Conservation (phyloP, 1,139 yeast genomes). For the Geotrichum phurueaensis region DNA sequence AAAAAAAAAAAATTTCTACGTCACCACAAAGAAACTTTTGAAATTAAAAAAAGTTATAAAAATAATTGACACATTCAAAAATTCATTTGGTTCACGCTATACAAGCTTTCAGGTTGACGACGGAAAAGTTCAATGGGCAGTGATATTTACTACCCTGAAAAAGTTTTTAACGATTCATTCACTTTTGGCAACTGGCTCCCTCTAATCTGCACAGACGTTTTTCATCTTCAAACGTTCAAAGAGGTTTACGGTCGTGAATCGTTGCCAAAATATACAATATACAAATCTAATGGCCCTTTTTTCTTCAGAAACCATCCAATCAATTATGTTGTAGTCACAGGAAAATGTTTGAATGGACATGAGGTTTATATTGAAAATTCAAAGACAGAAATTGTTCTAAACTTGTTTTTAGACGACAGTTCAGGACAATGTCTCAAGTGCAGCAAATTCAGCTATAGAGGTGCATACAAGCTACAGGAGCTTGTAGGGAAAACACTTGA, state of each 20-base stretch:
- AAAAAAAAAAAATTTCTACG: background rate
- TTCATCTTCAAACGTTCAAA: constrained; percentile 15
- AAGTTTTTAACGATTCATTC: constrained; percentile 17
- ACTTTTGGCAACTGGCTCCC: constrained; percentile 27
- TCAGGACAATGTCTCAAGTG: constrained; percentile 11
- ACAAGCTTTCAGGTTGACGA: background rate
- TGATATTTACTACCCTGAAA: constrained; percentile 18
- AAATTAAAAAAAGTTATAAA: background rate
- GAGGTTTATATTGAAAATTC: constrained; percentile 13
- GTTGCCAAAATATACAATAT: constrained; percentile 7
- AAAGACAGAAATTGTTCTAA: constrained; percentile 1
- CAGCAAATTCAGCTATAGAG: constrained; percentile 11
- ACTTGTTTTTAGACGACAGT: constrained; percentile 7
- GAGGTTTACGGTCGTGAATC: constrained; percentile 16
- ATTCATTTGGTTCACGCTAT: background rate
- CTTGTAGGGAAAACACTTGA: constrained; percentile 16
- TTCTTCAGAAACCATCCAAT: constrained; percentile 30
- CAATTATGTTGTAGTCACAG: constrained; percentile 26
- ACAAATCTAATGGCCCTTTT: constrained; percentile 20
- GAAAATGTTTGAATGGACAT: constrained; percentile 18
- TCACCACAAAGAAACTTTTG: background rate
- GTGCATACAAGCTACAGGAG: background rate
- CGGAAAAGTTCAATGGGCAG: background rate
- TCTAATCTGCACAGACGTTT: constrained; percentile 21
- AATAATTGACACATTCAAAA: background rate